Conservation (phyloP, 73 alveolate genomes). For the Uronychia binucleata region DNA sequence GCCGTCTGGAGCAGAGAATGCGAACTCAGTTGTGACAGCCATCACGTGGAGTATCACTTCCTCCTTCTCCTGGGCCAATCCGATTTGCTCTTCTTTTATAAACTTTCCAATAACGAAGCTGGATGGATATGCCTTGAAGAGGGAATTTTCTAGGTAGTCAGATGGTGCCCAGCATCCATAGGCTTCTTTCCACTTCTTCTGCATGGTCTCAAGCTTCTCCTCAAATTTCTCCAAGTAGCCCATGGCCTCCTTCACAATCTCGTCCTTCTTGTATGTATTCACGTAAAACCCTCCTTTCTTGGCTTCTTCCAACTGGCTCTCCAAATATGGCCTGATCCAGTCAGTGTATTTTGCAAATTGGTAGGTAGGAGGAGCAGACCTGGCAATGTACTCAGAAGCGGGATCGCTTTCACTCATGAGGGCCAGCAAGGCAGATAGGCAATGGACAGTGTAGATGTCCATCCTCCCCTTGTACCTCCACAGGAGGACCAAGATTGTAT, state of each 20-base stretch:
- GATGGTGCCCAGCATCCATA: background rate
- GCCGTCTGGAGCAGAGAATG: conserved; percentile 18
- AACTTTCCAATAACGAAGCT: conserved; percentile 1
- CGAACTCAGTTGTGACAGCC: background rate
- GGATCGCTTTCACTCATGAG: conserved; percentile 46
- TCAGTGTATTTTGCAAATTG: conserved; percentile 57
- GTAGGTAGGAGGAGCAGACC: conserved; percentile 64
- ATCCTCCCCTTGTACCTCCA: conserved; percentile 58
- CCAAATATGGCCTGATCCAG: conserved; percentile 66
- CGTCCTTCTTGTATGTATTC: conserved; percentile 39
- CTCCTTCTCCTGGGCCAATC: conserved; percentile 13
- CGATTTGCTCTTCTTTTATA: background rate
- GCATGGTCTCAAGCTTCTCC: conserved; percentile 3
- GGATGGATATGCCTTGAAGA: background rate
- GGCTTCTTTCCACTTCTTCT: background rate
- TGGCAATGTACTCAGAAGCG: conserved; percentile 41
- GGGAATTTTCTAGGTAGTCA: background rate
- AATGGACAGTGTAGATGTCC: conserved; percentile 46
- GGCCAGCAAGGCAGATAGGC: conserved; percentile 41
- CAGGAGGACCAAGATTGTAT: conserved; percentile 35
- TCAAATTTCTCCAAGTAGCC: conserved; percentile 12
- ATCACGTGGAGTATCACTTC: background rate
- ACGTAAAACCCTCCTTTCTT: conserved; percentile 22
- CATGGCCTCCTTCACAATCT: conserved; percentile 19
- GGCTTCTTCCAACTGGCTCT: conserved; percentile 36